Evolutionary conservation across 2,329 filamentous ascomycete genomes (phyloP), one percentile per base, ranked within the genome.

Genomic region (Blastomyces percursus): DNA sequence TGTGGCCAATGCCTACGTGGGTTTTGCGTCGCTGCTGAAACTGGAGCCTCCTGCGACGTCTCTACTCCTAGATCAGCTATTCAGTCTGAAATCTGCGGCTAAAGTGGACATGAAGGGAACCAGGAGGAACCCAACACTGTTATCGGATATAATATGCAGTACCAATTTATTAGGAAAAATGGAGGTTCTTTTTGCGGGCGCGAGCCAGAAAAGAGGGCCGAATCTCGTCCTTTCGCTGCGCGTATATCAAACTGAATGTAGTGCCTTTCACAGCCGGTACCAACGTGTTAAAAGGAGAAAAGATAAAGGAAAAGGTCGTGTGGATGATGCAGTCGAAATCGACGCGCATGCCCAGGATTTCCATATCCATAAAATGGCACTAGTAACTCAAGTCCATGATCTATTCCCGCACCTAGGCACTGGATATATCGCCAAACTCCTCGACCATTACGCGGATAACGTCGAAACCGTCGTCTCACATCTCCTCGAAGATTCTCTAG

Each of bases 321-420:
- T 70, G 12, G 55, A 57, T 16, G 35, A 42, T 7, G 40, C 4
- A 16, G 46, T 62, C 30, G 69, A 69, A 14, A 66, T 63, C 21
- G 62, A 68, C 6, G 69, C 63, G n/a, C 63, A 70, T 11, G 70
- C 76, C 59, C 76, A 74, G 9, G 78, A 81, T 52, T 78, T 92
- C 42, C 90, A 94, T 70, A 78, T 93, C 27, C 91, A 96, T 74
- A 86, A 82, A 51, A 88, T 95, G 84, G 92, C 88, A 68, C 84
- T 93, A 58, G 85, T 97, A 60, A 88, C 88, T 0, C 90, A 95
- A 72, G 82, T 99, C n/a, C 91, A 96, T 71, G 93, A 99, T 71
- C 80, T 97, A 0, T 96, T 97, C 70, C 91, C 93, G 0, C 85
- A 96, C 65, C 79, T 97, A 11, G 91, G 92, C 5, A 87, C 89